phyloP scores from a whole-genome alignment of 192 early-diverging fungal species.

The Podila epicladia region DNA sequence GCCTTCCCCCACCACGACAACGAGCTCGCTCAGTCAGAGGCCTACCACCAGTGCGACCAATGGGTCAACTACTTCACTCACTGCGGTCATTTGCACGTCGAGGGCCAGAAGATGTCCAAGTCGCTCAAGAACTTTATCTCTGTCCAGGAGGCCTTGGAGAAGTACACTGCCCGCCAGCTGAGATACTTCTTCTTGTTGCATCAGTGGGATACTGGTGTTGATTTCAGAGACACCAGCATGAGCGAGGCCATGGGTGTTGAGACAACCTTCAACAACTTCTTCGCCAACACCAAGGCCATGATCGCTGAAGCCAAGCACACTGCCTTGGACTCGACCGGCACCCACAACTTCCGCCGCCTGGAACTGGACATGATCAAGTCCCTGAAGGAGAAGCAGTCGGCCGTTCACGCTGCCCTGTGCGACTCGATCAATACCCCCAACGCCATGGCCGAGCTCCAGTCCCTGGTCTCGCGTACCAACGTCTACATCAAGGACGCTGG shows the following conservation, averaged over 20 bases:
- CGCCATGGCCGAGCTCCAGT: slow-evolving; percentile 83
- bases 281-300: slow-evolving; percentile 82
- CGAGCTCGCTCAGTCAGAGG: slow-evolving; percentile 96
- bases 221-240: slow-evolving; percentile 84
- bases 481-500: slow-evolving; percentile 76
- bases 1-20: slow-evolving; percentile 99
- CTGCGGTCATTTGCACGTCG: slow-evolving; percentile 93
- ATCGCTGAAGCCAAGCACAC: slow-evolving; percentile 69
- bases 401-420: slow-evolving; percentile 86
- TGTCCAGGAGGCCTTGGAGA: slow-evolving; percentile 87
- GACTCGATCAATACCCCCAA: slow-evolving; percentile 92
- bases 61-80: slow-evolving; percentile 99
- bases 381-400: slow-evolving; percentile 71
- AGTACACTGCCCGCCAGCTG: slow-evolving; percentile 85
- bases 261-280: slow-evolving; percentile 87
- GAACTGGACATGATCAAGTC: slow-evolving; percentile 78
- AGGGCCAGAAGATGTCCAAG: slow-evolving; percentile 99
- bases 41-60: slow-evolving; percentile 87
- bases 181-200: slow-evolving; percentile 90
- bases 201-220: slow-evolving; percentile 87
- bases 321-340: slow-evolving; percentile 66
- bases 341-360: slow-evolving; percentile 74
- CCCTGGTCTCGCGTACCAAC: slow-evolving; percentile 82
- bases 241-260: slow-evolving; percentile 83
- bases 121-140: slow-evolving; percentile 97